phyloP scores from a whole-genome alignment of 2,329 filamentous ascomycete species.

The Gyromitra esculenta region DNA sequence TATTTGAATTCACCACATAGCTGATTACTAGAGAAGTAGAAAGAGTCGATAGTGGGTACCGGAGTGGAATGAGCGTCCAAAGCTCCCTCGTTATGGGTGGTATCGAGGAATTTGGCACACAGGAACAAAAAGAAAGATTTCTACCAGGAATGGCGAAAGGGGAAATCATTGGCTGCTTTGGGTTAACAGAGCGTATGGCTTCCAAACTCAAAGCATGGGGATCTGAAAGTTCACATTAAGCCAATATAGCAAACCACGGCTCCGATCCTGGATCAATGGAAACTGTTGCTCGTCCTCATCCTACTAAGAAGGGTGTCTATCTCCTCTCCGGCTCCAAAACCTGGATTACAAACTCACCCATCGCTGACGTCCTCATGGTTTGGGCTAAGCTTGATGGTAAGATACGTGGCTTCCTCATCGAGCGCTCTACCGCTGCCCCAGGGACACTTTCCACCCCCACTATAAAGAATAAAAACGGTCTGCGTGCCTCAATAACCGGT shows the following conservation, averaged over 20 bases:
- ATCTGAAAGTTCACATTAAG: constrained; percentile 10
- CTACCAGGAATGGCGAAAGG: constrained; percentile 84
- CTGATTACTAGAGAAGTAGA: constrained; percentile 91
- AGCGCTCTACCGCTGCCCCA: constrained; percentile 82
- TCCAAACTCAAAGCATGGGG: not conserved
- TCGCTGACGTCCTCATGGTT: constrained; percentile 82
- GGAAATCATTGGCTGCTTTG: constrained; percentile 84
- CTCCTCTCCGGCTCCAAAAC: constrained; percentile 85
- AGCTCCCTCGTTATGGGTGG: constrained; percentile 93
- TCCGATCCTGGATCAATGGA: constrained; percentile 94
- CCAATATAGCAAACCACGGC: constrained; percentile 75
- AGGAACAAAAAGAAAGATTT: constrained; percentile 86
- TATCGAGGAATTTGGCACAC: constrained; percentile 85
- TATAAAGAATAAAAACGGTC: constrained; percentile 94
- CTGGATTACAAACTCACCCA: constrained; percentile 95
- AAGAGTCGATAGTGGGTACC: constrained; percentile 88
- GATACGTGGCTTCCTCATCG: constrained; percentile 91
- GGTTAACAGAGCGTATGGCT: constrained; percentile 75
- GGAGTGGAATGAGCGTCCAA: constrained; percentile 92
- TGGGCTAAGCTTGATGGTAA: constrained; percentile 96
- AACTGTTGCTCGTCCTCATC: constrained; percentile 82
- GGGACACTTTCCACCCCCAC: constrained; percentile 90
- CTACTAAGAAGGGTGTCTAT: constrained; percentile 82
- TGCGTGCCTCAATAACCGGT: constrained; percentile 91
- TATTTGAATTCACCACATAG: constrained; percentile 41